Base-by-base conservation (phyloP, 2,329 filamentous ascomycete genomes). In the Ophiognomonia clavigignenti-juglandacearum region DNA sequence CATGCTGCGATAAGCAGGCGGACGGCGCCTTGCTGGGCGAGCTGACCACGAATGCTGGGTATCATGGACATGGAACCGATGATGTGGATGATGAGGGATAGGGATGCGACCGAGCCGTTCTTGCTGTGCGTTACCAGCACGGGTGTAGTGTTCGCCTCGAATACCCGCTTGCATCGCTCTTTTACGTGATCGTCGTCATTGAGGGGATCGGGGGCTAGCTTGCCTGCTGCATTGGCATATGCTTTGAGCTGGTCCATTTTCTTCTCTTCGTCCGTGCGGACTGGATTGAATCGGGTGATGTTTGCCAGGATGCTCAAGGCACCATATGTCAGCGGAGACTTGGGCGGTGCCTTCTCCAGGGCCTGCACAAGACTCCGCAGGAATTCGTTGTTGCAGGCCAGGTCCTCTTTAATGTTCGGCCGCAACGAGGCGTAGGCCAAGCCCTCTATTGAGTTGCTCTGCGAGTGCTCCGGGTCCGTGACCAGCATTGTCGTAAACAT, bases 1-100 rank as follows among this genome's bases (percentile, higher is more conserved):
- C 82, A 83, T 45, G 84, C 78, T 13, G 84, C 78, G 22, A 97
- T 77, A 19, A 97, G 75, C 1, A 96, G 77, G 57, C 86, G 93
- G 16, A 96, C 80, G 2, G 88, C 89, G n/a, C 93, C 93, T 72
- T 97, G 91, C 61, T 97, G 93, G 3, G 90, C 88, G 54, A 98
- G 82, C 40, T 80, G 76, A 1, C 89, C 87, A 10, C 93, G 82
- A 47, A 89, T 75, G 46, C 81, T 81, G 32, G 83, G 74, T n/a
- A 82, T 83, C 57, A 84, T 82, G 16, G 89, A 84, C 4, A 98
- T 71, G 0, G 88, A 82, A 51, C 88, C 79, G 27, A 97, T 70
- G 51, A 96, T 91, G 39, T 82, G 81, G 43, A 88, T 77, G 44
- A 86, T 83, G 23, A 95, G 80, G 14, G 80, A 75, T 8, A 92